Base-by-base conservation (phyloP, 208 protist species). In the Vickermania ingenoplastis region DNA sequence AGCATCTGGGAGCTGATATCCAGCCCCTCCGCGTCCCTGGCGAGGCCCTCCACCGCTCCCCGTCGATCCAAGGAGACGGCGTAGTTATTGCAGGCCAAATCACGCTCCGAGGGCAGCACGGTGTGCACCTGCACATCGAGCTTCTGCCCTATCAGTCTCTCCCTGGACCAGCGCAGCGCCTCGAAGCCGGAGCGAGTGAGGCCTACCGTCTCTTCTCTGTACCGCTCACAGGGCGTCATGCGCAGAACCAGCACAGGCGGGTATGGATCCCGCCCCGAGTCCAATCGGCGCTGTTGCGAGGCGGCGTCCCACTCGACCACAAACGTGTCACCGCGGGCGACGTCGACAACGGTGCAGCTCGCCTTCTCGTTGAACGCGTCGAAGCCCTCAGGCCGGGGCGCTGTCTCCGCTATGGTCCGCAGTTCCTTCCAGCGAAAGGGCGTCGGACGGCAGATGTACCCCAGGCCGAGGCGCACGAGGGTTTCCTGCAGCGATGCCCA, bases 401-500 rank as follows among this genome's bases (percentile, higher is more conserved):
- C 48, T 21, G 59, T 22, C 5, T 7, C 22, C 41, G 81, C 74
- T 17, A 66, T 62, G 3, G 56, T 24, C 27, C 81, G 58, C 21
- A 82, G 68, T 5, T 63, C 3, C 1, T 48, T 57, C 14, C 65
- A 57, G 1, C 77, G 62, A 25, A 73, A 13, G 5, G 69, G 56
- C 7, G 66, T 54, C 11, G 72, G 71, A 23, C 77, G 77, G 23
- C 74, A 59, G 41, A 84, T 65, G 28, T 73, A 67, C 13, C 49
- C 81, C 1, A 76, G 66, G 14, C 81, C 77, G 0, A 54, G 61
- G 17, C 36, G 24, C 14, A 84, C 60, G 23, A 88, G 41, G 3
- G 53, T 52, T 31, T 84, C 77, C 57, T 88, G 81, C 24, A 84
- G 59, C 2, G 75, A 88, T 25, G 48, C 30, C 81, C 77, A 82